Conservation (phyloP, 371 early-diverging fungal species). For the Circinella umbellata region DNA sequence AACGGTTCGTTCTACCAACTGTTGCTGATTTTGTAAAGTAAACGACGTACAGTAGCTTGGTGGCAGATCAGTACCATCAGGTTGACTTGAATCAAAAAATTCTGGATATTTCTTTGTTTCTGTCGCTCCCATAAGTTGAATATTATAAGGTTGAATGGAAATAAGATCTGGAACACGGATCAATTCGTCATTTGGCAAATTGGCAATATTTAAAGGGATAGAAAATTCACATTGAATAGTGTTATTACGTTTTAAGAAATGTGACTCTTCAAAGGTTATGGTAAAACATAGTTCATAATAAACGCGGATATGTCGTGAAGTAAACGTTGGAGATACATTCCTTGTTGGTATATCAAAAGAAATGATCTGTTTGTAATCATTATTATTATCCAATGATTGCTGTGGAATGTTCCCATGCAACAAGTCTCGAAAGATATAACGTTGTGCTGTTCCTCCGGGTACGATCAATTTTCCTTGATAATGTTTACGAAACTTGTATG, state of each 20-base stretch:
- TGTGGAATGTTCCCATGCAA: not conserved
- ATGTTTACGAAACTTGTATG: constrained; percentile 41
- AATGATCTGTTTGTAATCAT: not conserved
- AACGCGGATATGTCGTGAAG: constrained; percentile 48
- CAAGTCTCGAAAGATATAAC: not conserved
- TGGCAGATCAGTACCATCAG: not conserved
- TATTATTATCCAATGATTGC: not conserved
- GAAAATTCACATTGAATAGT: constrained; percentile 26
- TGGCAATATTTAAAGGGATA: constrained; percentile 81
- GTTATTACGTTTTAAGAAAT: constrained; percentile 6
- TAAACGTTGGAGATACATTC: constrained; percentile 48
- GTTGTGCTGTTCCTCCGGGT: not conserved
- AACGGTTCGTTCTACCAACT: constrained; percentile 4
- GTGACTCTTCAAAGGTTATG: constrained; percentile 29
- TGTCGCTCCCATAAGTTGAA: constrained; percentile 15
- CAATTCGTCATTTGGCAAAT: constrained; percentile 78
- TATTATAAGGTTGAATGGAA: constrained; percentile 29
- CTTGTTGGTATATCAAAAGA: constrained; percentile 47
- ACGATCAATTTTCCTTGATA: constrained; percentile 41
- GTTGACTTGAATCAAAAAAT: constrained; percentile 35
- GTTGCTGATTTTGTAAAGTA: not conserved
- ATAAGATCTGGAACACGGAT: constrained; percentile 40
- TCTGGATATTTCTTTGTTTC: constrained; percentile 26
- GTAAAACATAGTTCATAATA: constrained; percentile 41
- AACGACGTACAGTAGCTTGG: not conserved